These are phyloP conservation scores for Eucalyptus coolabah DNA, from an alignment of 345 rosid genomes.

Conservation along the genomic window DNA sequence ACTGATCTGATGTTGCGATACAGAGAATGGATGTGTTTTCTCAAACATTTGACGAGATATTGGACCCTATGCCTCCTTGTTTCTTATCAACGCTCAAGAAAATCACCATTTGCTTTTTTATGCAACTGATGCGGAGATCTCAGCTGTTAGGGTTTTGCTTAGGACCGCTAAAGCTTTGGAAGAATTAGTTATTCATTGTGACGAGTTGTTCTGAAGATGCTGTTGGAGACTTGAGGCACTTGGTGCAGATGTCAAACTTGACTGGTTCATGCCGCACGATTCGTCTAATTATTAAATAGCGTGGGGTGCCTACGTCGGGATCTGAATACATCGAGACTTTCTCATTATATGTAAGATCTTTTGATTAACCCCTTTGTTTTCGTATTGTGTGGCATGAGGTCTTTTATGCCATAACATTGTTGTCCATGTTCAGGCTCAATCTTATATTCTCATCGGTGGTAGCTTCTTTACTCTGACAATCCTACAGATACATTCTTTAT, in stretches of 20 bases:
- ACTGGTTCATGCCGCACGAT: not conserved
- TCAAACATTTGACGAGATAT: not conserved
- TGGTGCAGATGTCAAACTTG: not conserved
- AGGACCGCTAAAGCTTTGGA: not conserved
- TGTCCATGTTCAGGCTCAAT: not conserved
- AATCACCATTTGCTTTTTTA: not conserved
- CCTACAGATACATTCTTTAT: not conserved
- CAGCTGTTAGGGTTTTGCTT: not conserved
- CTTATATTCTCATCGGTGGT: not conserved
- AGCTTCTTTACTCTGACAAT: not conserved
- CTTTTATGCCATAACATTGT: not conserved
- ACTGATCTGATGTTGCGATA: not conserved
- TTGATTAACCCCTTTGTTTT: not conserved
- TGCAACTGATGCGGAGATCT: not conserved
- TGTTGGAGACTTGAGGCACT: not conserved
- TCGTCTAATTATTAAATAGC: not conserved
- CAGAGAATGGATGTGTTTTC: not conserved
- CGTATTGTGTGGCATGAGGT: not conserved
- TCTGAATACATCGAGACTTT: not conserved
- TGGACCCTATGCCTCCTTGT: not conserved
- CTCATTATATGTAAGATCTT: not conserved
- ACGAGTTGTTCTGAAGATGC: not conserved
- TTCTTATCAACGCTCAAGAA: not conserved
- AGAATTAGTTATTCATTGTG: not conserved
- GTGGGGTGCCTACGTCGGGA: rapidly evolving